Evolutionary conservation across 208 protist species (phyloP), one percentile per base, ranked within the genome.

Genomic region (Acanthamoeba sp.): DNA sequence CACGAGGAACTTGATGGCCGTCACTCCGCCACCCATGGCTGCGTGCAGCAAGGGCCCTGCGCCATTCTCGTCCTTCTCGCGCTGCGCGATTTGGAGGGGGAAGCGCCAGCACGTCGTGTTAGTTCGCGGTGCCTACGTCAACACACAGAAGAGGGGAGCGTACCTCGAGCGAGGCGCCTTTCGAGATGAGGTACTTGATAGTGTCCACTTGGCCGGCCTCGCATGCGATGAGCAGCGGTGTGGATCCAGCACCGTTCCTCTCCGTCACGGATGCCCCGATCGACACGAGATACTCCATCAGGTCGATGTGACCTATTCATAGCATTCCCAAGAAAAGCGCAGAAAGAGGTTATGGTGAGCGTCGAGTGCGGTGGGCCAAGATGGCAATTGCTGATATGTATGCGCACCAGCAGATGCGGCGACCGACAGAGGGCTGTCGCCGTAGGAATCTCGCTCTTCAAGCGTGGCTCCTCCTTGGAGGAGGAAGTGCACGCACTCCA

Each of bases 141-240:
- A 45, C 69, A 42, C 12, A 80, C 27, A 5, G 10, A 9, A 12
- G 7, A 80, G 6, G 36, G 69, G 36, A 24, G 32, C 36, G 38
- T 80, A 80, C 69, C 69, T 80, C 69, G 12, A 80, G 69, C 36
- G 69, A 80, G 36, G 69, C 69, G 69, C 69, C 69, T n/a, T 80
- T 80, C 6, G 69, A 80, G 29, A 80, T 45, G 12, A 80, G 69
- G 32, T 80, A 80, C 69, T 80, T 80, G 24, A 80, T 42, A 9
- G 69, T 80, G 38, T 80, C 69, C 12, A 80, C 36, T 45, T 80
- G 69, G 36, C 69, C 69, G 38, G 69, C 69, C 38, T 80, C 69
- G 27, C 69, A 80, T 20, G 69, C 69, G 24, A 80, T 45, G 29
- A 80, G 69, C 38, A 80, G 38, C 69, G 69, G 69, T 10, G 69